Base-by-base conservation (phyloP, 352 stramenopile genomes). In the Vaucheria bursata region DNA sequence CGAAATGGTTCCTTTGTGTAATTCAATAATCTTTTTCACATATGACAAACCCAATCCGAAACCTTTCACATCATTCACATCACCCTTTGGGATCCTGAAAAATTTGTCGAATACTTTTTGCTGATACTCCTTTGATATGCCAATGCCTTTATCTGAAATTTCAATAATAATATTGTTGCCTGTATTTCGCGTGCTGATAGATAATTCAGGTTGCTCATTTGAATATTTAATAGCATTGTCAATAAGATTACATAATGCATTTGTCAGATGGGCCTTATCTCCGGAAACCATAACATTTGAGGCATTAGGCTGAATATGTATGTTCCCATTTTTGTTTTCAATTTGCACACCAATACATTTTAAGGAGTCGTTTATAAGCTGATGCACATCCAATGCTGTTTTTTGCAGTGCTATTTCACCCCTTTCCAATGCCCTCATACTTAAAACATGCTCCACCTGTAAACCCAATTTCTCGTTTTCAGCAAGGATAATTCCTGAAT, bases 71-170 rank as follows among this genome's bases (percentile, higher is more conserved):
- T 59, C 45, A 59, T 59, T 18, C 25, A 59, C 18, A 25, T 59
- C 25, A 18, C 45, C 45, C 25, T 18, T 59, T 18, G 45, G 45
- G 18, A 59, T 25, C 25, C 45, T 59, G 25, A 18, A 59, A 25
- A 59, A 59, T 25, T 59, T 59, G 45, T 59, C 45, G 45, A 59
- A 59, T 59, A 59, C 25, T 59, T 59, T 59, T 25, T 18, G 25
- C 18, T 18, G 45, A 25, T 59, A 25, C 25, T 59, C 25, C 45
- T 59, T 59, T 18, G 18, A 18, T 59, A 59, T 59, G 18, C 45
- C 45, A 59, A 59, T 59, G 25, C 45, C 45, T 18, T 59, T 59
- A 59, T 59, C 45, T 18, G 45, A 59, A 59, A 59, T 59, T 59
- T 59, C 45, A 18, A 59, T 18, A 18, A 59, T 59, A 18, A 59